phyloP scores from a whole-genome alignment of 495 filamentous ascomycete species.

The Penicillium samsonianum region DNA sequence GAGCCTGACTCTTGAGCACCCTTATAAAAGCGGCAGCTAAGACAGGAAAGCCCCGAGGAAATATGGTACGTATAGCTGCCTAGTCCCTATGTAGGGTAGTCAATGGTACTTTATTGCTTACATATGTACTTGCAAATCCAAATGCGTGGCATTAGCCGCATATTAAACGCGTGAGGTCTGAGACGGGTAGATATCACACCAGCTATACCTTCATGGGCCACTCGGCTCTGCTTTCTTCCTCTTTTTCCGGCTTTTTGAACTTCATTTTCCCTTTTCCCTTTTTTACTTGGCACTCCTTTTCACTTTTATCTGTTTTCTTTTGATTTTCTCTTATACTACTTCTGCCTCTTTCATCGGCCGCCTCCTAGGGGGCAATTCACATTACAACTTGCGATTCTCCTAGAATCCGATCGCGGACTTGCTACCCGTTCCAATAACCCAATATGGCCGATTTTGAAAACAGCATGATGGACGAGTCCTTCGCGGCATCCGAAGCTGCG shows the following conservation, averaged over 20 bases:
- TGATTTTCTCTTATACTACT: conserved; percentile 10
- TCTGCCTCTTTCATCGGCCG: conserved; percentile 18
- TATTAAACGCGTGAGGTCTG: conserved; percentile 5
- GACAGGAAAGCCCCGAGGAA: too few relatives aligned
- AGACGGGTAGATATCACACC: conserved; percentile 33
- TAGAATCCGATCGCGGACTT: conserved; percentile 13
- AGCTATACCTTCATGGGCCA: conserved; percentile 17
- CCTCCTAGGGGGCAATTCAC: conserved; percentile 24
- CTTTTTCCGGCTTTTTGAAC: conserved; percentile 22
- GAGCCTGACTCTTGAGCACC: too few relatives aligned
- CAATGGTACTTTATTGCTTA: too few relatives aligned
- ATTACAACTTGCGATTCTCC: conserved; percentile 15
- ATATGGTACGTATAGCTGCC: too few relatives aligned
- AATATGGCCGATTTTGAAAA: conserved; percentile 46
- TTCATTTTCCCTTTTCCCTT: conserved; percentile 25
- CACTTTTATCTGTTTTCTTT: conserved; percentile 13
- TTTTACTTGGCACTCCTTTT: conserved; percentile 19
- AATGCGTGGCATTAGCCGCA: conserved; percentile 3
- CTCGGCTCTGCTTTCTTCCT: conserved; percentile 17
- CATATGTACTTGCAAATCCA: too few relatives aligned
- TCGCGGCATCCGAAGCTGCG: conserved; percentile 42
- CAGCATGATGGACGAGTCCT: conserved; percentile 48
- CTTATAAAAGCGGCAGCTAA: too few relatives aligned
- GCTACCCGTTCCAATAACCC: conserved; percentile 12
- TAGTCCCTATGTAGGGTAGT: too few relatives aligned